Evolutionary conservation across 768 basidiomycete species (phyloP), one percentile per base, ranked within the genome.

Genomic region (Harrya chromipes): DNA sequence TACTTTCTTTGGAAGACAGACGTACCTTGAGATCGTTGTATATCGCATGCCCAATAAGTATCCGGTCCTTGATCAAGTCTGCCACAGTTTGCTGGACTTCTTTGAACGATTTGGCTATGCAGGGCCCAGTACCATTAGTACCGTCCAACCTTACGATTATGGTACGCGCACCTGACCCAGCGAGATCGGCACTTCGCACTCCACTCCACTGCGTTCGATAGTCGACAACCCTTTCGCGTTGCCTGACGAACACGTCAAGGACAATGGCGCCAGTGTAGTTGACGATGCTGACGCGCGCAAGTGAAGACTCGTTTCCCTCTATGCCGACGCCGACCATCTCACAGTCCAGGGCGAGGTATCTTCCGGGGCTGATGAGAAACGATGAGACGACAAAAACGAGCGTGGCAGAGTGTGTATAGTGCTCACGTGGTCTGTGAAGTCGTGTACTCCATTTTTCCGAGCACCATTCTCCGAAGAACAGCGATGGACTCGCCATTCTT

Each of bases 241-340:
- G 94, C 43, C 78, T 74, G 27, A 99, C 95, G 56, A 91, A 94
- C 43, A 79, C 86, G 60, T 97, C 94, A 54, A 97, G 65, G 36
- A 86, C 72, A 23, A 89, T 74, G 1, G 77, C 82, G 0, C 95
- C 95, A 52, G 90, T 74, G 63, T 83, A 95, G 67, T 97, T 95
- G 49, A 97, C 92, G 35, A 97, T 64, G 43, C 87, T 90, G 54
- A 95, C 89, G 27, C 94, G 84, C 2, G 93, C 94, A 13, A 97
- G 77, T 0, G 87, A 85, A 0, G 89, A 92, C 64, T 95, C 91
- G 3, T 68, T 69, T 19, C 90, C 91, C 21, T 84, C 77, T n/a
- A 82, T 76, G 1, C 93, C 93, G n/a, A 95, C 80, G 5, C 94
- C 94, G 11, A 98, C 94, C 93, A 98, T 97, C 69, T 98, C 95